These are phyloP conservation scores for Fraxinus greggii DNA, from an alignment of 305 asterid species.

Conservation along the genomic window DNA sequence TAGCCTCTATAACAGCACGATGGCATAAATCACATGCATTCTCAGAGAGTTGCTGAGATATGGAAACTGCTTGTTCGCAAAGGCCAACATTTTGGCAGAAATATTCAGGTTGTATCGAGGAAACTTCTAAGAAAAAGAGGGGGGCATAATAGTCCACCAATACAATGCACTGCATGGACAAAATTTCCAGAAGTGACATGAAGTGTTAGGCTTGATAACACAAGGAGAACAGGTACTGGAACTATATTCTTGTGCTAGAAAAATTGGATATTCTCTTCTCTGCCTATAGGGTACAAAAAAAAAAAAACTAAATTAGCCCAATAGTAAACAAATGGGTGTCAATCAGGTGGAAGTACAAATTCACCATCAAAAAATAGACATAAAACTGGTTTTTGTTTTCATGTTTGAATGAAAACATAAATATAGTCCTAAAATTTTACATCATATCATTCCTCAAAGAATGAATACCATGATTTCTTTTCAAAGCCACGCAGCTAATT, in stretches of 20 bases:
- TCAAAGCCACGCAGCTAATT: not conserved
- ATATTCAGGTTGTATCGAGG: conserved; percentile 45
- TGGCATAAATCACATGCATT: conserved; percentile 76
- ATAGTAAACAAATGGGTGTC: not conserved
- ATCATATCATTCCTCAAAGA: not conserved
- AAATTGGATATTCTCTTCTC: conserved; percentile 1
- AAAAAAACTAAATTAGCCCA: not conserved
- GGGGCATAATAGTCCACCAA: conserved; percentile 93
- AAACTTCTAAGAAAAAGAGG: conserved; percentile 68
- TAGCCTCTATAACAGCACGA: conserved; percentile 58
- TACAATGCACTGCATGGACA: conserved; percentile 59
- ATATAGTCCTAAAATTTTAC: not conserved
- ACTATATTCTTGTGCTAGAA: not conserved
- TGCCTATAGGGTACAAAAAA: not conserved
- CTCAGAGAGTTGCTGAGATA: conserved; percentile 37
- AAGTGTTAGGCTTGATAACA: not conserved
- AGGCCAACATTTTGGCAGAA: conserved; percentile 66
- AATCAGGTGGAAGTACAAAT: not conserved
- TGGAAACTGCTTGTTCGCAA: conserved; percentile 45
- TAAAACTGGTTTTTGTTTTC: not conserved
- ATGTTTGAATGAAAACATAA: not conserved
- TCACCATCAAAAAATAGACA: not conserved
- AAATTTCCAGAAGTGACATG: not conserved
- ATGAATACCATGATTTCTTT: not conserved
- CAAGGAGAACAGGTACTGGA: not conserved